Evolutionary conservation across 1,284 basidiomycete species (phyloP).

Genomic region (Tilletia caries): DNA sequence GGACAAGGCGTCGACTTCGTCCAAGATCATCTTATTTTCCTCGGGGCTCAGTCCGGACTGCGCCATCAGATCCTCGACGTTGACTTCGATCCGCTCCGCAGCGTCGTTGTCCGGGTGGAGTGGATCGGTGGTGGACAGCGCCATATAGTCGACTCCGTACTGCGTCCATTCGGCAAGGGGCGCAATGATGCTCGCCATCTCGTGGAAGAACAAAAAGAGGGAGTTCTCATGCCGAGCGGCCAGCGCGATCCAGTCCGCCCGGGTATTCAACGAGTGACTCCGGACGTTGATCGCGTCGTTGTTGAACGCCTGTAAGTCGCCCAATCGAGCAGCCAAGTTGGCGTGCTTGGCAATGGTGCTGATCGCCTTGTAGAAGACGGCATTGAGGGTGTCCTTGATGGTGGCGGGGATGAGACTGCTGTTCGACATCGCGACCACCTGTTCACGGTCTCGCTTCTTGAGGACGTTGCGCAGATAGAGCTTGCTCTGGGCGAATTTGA

Average conservation of each 20-base stretch:
- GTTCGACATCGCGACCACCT: constrained; percentile 41
- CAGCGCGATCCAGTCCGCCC: constrained; percentile 47
- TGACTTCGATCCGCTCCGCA: constrained; percentile 47
- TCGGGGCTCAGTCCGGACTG: constrained; percentile 26
- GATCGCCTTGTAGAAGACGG: constrained; percentile 45
- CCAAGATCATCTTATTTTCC: constrained; percentile 40
- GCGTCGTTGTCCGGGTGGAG: constrained; percentile 41
- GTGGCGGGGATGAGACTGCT: constrained; percentile 42
- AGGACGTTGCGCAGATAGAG: constrained; percentile 44
- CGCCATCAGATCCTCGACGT: constrained; percentile 41
- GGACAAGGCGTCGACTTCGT: constrained; percentile 40
- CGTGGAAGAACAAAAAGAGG: constrained; percentile 48
- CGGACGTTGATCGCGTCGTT: constrained; percentile 45
- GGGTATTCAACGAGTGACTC: constrained; percentile 31
- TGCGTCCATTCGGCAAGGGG: constrained; percentile 48
- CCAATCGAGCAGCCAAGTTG: constrained; percentile 43
- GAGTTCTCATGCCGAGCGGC: constrained; percentile 48
- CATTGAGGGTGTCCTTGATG: constrained; percentile 46
- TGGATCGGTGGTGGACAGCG: constrained; percentile 48
- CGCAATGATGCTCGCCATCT: constrained; percentile 40
- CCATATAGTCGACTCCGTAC: constrained; percentile 46
- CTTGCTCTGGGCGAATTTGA: constrained; percentile 48
- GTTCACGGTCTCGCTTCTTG: constrained; percentile 46
- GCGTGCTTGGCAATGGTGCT: constrained; percentile 29
- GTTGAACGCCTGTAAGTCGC: constrained; percentile 47